These are phyloP conservation scores for Craspedostauros australis DNA, from an alignment of 108 stramenopile species.

Conservation along the genomic window DNA sequence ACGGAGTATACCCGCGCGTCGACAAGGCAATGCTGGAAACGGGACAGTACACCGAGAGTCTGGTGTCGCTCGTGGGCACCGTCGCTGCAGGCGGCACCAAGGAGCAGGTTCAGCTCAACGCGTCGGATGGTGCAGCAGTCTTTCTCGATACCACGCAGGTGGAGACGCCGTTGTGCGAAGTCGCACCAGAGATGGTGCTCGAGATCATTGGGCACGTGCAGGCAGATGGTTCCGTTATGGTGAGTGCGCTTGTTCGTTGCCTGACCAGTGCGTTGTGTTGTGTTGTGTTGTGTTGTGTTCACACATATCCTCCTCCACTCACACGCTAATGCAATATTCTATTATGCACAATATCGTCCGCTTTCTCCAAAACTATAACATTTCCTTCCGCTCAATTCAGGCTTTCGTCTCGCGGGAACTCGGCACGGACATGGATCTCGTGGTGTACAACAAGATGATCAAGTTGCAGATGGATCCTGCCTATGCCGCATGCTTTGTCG, in stretches of 20 bases:
- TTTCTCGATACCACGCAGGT: slow-evolving; percentile 8
- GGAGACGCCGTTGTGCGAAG: background rate
- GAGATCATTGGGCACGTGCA: slow-evolving; percentile 34
- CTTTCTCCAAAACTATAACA: background rate
- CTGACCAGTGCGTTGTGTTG: background rate
- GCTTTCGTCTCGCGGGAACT: slow-evolving; percentile 43
- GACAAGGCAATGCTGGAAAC: slow-evolving; percentile 54
- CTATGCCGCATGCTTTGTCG: slow-evolving; percentile 39
- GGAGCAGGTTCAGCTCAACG: slow-evolving; percentile 5
- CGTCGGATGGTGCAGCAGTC: slow-evolving; percentile 29
- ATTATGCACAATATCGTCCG: too few relatives aligned
- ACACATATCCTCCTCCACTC: too few relatives aligned
- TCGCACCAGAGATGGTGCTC: slow-evolving; percentile 16
- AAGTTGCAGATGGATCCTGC: slow-evolving; percentile 35
- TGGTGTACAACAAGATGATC: slow-evolving; percentile 48
- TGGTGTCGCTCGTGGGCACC: slow-evolving; percentile 38
- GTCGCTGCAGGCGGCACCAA: slow-evolving; percentile 14
- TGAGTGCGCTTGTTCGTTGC: background rate
- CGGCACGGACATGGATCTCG: slow-evolving; percentile 39
- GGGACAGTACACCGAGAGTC: slow-evolving; percentile 31
- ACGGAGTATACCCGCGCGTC: slow-evolving; percentile 62
- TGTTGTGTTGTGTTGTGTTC: too few relatives aligned
- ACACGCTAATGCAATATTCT: too few relatives aligned
- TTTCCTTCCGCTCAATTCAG: slow-evolving; percentile 10
- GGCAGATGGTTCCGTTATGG: too few relatives aligned